Conservation (phyloP, 192 early-diverging fungal species). For the Coemansia sp. region DNA sequence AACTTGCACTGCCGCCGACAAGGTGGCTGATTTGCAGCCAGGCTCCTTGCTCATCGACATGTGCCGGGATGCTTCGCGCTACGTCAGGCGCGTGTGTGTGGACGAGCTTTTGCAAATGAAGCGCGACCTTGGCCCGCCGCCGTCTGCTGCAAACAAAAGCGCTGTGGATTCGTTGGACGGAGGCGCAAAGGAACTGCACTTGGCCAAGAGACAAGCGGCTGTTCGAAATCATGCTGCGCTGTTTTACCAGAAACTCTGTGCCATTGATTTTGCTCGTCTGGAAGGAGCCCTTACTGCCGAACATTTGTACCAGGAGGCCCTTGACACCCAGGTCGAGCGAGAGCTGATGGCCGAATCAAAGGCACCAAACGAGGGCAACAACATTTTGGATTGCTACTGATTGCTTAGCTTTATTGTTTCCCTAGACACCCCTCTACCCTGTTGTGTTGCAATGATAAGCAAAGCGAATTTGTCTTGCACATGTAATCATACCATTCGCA, state of each 20-base stretch:
- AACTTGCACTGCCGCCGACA: not conserved
- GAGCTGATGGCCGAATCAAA: constrained; percentile 44
- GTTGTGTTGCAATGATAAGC: too few relatives aligned
- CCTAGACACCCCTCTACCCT: too few relatives aligned
- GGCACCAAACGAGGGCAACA: constrained; percentile 50
- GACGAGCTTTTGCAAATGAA: constrained; percentile 25
- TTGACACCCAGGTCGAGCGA: constrained; percentile 44
- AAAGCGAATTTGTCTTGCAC: too few relatives aligned
- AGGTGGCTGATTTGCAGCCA: constrained; percentile 15
- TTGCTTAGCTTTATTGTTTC: too few relatives aligned
- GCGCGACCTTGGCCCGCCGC: not conserved
- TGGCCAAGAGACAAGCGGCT: not conserved
- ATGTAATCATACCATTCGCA: too few relatives aligned
- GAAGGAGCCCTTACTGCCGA: constrained; percentile 37
- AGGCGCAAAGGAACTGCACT: not conserved
- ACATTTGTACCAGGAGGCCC: constrained; percentile 52
- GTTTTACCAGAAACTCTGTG: constrained; percentile 23
- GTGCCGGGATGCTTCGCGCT: constrained; percentile 52
- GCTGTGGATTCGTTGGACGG: too few relatives aligned
- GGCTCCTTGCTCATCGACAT: constrained; percentile 40
- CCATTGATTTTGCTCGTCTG: constrained; percentile 32
- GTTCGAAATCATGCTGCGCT: not conserved
- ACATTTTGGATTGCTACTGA: constrained; percentile 53
- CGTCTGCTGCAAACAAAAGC: too few relatives aligned
- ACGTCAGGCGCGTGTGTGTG: constrained; percentile 41